Evolutionary conservation across 176 grass and related monocot genomes (phyloP).

Genomic region (Musa acuminata): DNA sequence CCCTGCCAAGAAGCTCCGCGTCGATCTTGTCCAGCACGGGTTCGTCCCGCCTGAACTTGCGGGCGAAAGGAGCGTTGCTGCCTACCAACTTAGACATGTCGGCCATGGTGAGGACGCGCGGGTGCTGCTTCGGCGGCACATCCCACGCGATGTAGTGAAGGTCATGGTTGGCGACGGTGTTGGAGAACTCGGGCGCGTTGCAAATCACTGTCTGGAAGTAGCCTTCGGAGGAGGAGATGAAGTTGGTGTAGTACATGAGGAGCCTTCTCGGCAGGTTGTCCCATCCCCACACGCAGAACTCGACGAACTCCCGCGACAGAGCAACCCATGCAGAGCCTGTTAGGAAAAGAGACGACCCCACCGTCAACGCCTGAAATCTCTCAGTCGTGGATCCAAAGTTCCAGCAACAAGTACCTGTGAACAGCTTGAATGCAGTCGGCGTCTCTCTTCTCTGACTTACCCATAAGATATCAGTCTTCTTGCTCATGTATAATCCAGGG

Average conservation of each 20-base stretch:
- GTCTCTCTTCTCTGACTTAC: constrained; percentile 5
- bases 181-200: constrained; percentile 9
- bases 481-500: constrained; percentile 9
- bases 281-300: constrained; percentile 21
- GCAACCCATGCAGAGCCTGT: constrained; percentile 23
- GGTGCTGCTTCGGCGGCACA: constrained; percentile 17
- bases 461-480: constrained; percentile 13
- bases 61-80: constrained; percentile 18
- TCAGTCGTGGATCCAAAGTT: background rate
- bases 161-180: constrained; percentile 27
- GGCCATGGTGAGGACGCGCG: background rate
- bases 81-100: constrained; percentile 7
- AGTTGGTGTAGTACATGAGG: constrained; percentile 32
- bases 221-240: constrained; percentile 24
- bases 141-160: constrained; percentile 30
- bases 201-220: constrained; percentile 25
- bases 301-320: constrained; percentile 16
- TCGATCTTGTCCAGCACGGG: constrained; percentile 15
- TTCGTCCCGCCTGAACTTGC: constrained; percentile 21
- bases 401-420: constrained; percentile 3
- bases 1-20: constrained; percentile 8
- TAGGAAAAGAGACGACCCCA: background rate
- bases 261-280: constrained; percentile 27
- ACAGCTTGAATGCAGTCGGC: constrained; percentile 18
- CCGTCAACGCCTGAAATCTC: background rate